Percentiles rank a stretch among this genome's conserved stretches.
These are phyloP conservation scores for Carex parvula DNA, from an alignment of 176 grass and related monocot genomes.

Conservation along the genomic window DNA sequence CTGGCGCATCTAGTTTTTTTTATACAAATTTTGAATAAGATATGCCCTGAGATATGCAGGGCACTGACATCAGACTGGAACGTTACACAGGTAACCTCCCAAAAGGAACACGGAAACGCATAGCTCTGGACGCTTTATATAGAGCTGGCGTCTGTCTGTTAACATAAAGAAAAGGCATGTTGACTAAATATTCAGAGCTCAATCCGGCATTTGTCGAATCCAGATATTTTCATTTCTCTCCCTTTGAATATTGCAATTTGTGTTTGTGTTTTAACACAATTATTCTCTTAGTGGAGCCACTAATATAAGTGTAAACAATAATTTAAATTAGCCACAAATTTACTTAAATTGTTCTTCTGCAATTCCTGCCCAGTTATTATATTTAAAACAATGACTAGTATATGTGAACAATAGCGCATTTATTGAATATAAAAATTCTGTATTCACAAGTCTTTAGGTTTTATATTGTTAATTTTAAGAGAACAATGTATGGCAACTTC, in stretches of 20 bases:
- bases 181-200: background rate
- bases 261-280: background rate
- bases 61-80: background rate
- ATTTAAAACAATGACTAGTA: background rate
- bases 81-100: background rate
- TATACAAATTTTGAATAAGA: background rate
- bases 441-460: background rate
- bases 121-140: background rate
- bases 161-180: background rate
- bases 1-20: background rate
- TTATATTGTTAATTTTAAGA: background rate
- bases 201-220: background rate
- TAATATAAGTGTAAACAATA: background rate
- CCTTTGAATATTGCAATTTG: background rate
- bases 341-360: background rate
- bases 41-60: background rate
- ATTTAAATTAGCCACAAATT: background rate
- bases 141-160: background rate
- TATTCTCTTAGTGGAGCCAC: background rate
- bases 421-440: background rate
- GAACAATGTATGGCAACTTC: background rate
- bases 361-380: background rate
- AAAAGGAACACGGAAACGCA: background rate
- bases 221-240: constrained; percentile 4
- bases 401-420: background rate